Base-by-base conservation (phyloP, 768 basidiomycete species). In the Panellus pusillus region DNA sequence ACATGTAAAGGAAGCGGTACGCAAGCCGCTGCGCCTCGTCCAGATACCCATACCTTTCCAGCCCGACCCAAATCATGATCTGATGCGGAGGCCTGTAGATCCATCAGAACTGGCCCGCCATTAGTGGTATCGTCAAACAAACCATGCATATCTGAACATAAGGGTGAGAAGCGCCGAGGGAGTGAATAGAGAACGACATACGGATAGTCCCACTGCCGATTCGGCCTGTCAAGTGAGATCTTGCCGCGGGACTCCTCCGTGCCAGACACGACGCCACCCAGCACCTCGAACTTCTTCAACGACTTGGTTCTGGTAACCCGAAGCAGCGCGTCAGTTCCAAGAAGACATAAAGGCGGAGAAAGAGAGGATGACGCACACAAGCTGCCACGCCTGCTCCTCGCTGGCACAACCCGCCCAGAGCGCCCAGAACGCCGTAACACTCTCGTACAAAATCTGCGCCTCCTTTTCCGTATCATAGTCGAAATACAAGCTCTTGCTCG, bases 1-100 rank as follows among this genome's bases (percentile, higher is more conserved):
- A 93, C 95, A 99, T 97, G 76, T 98, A 98, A n/a, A 97, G 80
- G 83, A 91, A 99, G 47, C 96, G 79, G 72, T 99, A 99, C 1
- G 96, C 87, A 44, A 98, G 74, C 43, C 97, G 81, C 60, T 96
- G 93, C 1, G 94, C 91, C 58, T 97, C 94, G 58, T 96, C 91
- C 3, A 90, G 75, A 68, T 93, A 97, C 2, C 96, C 96, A 66
- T 99, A 99, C 48, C 96, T 86, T 62, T 97, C 93, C 19, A 98
- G 78, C 38, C 94, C 96, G 47, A 98, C 93, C 96, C 96, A 99
- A 2, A 89, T 76, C 91, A 98, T 98, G 66, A 98, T 97, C 70
- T 98, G 96, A 70, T 98, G 94, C 44, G 94, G 91, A n/a, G 91
- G 91, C 91, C 86, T 86, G 55, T 28, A 47, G n/a, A 19, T 11